phyloP scores from a whole-genome alignment of 2,329 filamentous ascomycete species.

The Diaporthe longicolla region DNA sequence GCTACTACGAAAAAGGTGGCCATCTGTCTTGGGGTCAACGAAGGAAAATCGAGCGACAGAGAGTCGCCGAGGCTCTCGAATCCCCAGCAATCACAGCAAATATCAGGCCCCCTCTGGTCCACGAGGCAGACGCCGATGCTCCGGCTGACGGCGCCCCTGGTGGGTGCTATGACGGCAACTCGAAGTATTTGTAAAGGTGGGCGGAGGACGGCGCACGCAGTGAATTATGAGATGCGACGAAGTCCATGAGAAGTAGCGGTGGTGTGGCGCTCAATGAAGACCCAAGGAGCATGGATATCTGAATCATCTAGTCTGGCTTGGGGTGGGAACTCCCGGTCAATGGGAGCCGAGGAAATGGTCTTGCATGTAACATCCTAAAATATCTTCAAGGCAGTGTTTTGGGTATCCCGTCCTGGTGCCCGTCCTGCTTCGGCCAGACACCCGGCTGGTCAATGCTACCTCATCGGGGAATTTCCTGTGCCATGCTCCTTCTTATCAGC shows the following conservation, averaged over 20 bases:
- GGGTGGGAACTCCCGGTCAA: neutral
- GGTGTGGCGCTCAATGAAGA: conserved; percentile 9
- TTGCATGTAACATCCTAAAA: conserved; percentile 4
- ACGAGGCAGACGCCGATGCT: conserved; percentile 5
- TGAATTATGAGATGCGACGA: too few relatives aligned
- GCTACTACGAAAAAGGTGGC: conserved; percentile 14
- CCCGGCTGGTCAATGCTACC: neutral
- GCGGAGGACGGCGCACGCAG: conserved; percentile 8
- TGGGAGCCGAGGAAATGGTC: neutral
- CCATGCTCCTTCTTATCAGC: neutral
- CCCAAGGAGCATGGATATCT: conserved; percentile 8
- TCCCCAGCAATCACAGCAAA: neutral
- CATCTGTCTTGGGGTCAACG: conserved; percentile 11
- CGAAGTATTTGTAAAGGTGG: conserved; percentile 11
- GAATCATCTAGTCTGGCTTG: neutral
- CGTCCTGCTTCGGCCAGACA: neutral
- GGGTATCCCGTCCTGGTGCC: neutral
- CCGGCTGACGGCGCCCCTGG: neutral
- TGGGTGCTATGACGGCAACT: neutral
- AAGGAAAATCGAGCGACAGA: neutral
- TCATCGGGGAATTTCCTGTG: neutral
- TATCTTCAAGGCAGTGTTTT: neutral
- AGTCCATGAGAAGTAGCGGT: neutral
- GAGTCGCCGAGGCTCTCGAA: neutral
- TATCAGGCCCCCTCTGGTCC: neutral